phyloP scores from a whole-genome alignment of 257 asterid species.

The Nicotiana paniculata region DNA sequence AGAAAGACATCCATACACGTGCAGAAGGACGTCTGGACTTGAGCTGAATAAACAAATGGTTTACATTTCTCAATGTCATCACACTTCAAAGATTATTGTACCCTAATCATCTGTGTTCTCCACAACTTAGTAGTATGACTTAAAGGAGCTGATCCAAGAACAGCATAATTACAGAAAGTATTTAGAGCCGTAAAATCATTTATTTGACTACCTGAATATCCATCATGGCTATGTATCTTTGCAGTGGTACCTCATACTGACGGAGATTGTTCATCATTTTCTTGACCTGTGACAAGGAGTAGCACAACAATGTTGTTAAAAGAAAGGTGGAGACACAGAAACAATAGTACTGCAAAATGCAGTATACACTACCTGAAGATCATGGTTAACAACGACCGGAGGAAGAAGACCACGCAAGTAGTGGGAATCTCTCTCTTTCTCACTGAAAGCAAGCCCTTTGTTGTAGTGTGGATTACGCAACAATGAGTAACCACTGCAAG shows the following conservation, averaged over 20 bases:
- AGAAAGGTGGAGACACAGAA: background rate
- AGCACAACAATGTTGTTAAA: conserved; percentile 6
- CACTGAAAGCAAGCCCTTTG: conserved; percentile 89
- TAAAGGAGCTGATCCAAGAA: background rate
- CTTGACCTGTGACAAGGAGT: conserved; percentile 48
- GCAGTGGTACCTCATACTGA: conserved; percentile 88
- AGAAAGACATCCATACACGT: background rate
- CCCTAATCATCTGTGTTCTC: background rate
- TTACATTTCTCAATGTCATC: background rate
- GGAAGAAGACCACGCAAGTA: conserved; percentile 97
- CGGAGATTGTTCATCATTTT: conserved; percentile 94
- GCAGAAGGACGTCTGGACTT: background rate
- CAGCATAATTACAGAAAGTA: background rate
- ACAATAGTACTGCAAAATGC: background rate
- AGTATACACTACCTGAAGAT: conserved; percentile 55
- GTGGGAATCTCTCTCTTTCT: conserved; percentile 94
- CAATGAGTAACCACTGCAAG: conserved; percentile 84
- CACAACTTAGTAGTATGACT: background rate
- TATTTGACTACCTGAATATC: conserved; percentile 78
- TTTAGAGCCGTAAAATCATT: background rate
- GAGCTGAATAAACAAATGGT: background rate
- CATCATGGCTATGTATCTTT: conserved; percentile 99
- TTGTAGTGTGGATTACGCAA: conserved; percentile 97
- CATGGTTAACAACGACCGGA: conserved; percentile 69
- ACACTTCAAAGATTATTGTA: background rate